Conservation (phyloP, 75 land plant species). For the Ceratopteris richardii region DNA sequence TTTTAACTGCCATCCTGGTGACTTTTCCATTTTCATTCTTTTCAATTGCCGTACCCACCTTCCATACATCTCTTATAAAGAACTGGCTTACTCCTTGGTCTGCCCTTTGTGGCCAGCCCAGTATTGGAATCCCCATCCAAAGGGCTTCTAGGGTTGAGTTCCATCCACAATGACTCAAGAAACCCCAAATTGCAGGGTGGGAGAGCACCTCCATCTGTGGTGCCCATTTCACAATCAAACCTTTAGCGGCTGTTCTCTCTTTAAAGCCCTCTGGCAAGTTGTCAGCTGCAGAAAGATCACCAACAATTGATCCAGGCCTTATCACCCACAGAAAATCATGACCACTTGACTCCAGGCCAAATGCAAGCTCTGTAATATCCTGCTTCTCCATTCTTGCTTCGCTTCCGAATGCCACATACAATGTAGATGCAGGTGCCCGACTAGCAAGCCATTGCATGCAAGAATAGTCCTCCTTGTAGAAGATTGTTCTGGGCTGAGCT, state of each 20-base stretch:
- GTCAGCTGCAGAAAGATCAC: not conserved
- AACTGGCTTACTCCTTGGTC: not conserved
- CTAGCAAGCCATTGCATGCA: constrained; percentile 14
- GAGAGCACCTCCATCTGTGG: constrained; percentile 3
- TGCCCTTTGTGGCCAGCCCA: constrained; percentile 3
- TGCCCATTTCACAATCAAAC: not conserved
- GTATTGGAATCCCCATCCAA: not conserved
- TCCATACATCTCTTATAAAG: not conserved
- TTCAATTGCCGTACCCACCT: not conserved
- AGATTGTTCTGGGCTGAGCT: too few species aligned
- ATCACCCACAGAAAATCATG: constrained; percentile 19
- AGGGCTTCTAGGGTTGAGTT: not conserved
- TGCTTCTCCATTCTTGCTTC: constrained; percentile 1
- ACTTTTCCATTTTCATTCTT: too few species aligned
- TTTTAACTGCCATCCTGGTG: too few species aligned
- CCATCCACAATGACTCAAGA: constrained; percentile 1
- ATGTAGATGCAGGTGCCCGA: constrained; percentile 1
- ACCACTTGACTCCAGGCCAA: constrained; percentile 11
- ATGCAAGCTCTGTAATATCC: constrained; percentile 14
- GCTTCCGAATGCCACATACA: constrained; percentile 26
- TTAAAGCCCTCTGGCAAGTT: not conserved
- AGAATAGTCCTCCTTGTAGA: constrained; percentile 5
- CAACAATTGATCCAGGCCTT: constrained; percentile 5
- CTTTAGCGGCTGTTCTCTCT: not conserved
- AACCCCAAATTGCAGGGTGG: not conserved